Base-by-base conservation (phyloP, 2,329 filamentous ascomycete genomes). In the Pseudocercospora fuligena region DNA sequence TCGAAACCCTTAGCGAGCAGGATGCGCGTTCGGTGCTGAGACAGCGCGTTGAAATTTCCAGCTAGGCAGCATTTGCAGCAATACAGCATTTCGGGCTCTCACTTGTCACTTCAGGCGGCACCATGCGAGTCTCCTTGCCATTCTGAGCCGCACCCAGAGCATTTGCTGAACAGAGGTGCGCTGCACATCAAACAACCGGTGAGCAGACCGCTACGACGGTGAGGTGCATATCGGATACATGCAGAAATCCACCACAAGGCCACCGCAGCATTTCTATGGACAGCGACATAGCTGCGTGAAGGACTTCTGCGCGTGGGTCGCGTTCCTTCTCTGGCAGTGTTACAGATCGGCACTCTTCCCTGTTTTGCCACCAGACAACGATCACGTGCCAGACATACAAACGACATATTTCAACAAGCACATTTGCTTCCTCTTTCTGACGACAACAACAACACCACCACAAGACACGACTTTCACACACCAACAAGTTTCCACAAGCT, bases 21-120 rank as follows among this genome's bases (percentile, higher is more conserved):
- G 89, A 89, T 70, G 90, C 90, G 12, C 84, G 91, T 71, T 82
- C 86, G 64, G 87, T 93, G 63, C 74, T 94, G 74, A 85, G 89
- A 78, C 83, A 86, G 69, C 84, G 91, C 71, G 86, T 93, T 0
- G 91, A 93, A 76, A 74, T 84, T 63, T 67, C 67, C 14, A 75
- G 74, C 46, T 76, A 66, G 51, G 36, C 27, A 51, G 19, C 19
- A 23, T 23, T 16, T 49, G 46, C 7, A 19, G 46, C 46, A 23
- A 49, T 19, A 47, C 12, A 47, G 6, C 43, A 21, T n/a, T n/a
- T 5, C 12, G 6, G 12, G 29, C 29, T 31, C 29, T 31, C 29
- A 31, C 9, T 31, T 8, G 29, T 7, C 9, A 31, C 29, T 31
- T 31, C 9, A 7, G 29, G 5, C 29, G 9, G 29, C 29, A 5